Evolutionary conservation across 2,329 filamentous ascomycete species (phyloP), one percentile per base, ranked within the genome.

Genomic region (Tympanopsis confertula): DNA sequence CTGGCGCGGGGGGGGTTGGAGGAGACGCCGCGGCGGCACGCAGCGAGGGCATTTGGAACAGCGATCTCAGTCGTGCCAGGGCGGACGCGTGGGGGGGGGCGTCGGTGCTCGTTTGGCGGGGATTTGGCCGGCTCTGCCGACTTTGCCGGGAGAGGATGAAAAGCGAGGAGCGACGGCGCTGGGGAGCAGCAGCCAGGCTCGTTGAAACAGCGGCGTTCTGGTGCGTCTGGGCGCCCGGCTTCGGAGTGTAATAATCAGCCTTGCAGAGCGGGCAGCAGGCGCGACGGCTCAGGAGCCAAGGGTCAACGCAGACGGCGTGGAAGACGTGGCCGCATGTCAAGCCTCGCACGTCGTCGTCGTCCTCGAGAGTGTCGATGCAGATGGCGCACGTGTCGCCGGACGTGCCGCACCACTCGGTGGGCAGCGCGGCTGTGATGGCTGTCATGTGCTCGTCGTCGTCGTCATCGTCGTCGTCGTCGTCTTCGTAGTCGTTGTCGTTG

Each of bases 231-330:
- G 83, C 68, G 13, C 86, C 82, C 37, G 87, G 86, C 61, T 96
- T 96, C 0, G 91, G 89, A 3, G 86, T 81, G 57, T 94, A 96
- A 58, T 96, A 98, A 54, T 98, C 91, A 29, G 89, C 86, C 63
- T 98, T 98, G 69, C 91, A 98, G 5, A 98, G 78, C 4, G 91
- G 91, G 56, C 91, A 98, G 65, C 89, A 96, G 19, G 91, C 91
- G 46, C 89, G 81, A 44, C 91, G 78, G 53, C 84, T 88, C 7
- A 91, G 98, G 45, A 98, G 65, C 91, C 91, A 98, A 10, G 91
- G 91, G 50, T 98, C 91, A 36, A 98, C 76, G 54, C 91, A 98
- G 28, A 82, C 85, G 37, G 87, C 88, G 56, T 98, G 91, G 73
- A 96, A 98, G 38, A 89, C 88, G 58, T 98, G 91, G n/a, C 91